A percentile compares a stretch with the other conserved stretches of the same genome.
phyloP scores from a whole-genome alignment of 768 basidiomycete genomes.

The Pleurotus platypus region DNA sequence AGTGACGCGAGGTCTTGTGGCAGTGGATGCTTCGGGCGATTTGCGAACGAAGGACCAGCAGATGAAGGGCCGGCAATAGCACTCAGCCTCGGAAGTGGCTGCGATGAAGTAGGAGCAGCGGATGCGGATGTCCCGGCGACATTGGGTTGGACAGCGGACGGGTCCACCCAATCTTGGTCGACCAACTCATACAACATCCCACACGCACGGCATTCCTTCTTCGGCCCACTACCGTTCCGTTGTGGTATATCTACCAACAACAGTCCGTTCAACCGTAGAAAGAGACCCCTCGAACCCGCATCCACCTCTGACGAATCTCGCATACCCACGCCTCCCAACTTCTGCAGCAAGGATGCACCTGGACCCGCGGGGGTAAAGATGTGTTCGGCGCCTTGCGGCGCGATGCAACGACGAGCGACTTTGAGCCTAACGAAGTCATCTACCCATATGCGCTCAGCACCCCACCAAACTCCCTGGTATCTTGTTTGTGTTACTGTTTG shows the following conservation, averaged over 20 bases:
- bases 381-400: conserved; percentile 57
- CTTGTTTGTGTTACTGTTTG: conserved; percentile 46
- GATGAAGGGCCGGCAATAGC: conserved; percentile 6
- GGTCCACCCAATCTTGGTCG: conserved; percentile 67
- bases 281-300: conserved; percentile 60
- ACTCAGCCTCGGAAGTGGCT: conserved; percentile 5
- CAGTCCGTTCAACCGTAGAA: conserved; percentile 67
- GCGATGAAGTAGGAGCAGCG: neutral
- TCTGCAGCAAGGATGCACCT: conserved; percentile 27
- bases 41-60: conserved; percentile 6
- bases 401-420: conserved; percentile 60
- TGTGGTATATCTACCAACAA: conserved; percentile 52
- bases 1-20: conserved; percentile 17
- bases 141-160: conserved; percentile 2
- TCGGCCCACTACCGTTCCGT: conserved; percentile 32
- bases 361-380: conserved; percentile 65
- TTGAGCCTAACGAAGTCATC: conserved; percentile 84
- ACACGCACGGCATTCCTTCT: conserved; percentile 62
- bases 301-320: conserved; percentile 36
- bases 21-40: conserved; percentile 16
- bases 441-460: conserved; percentile 83
- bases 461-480: conserved; percentile 88
- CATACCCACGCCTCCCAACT: conserved; percentile 16
- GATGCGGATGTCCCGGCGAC: neutral
- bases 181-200: conserved; percentile 79